phyloP scores from a whole-genome alignment of 78 protist species.

The Polysphondylium violaceum region DNA sequence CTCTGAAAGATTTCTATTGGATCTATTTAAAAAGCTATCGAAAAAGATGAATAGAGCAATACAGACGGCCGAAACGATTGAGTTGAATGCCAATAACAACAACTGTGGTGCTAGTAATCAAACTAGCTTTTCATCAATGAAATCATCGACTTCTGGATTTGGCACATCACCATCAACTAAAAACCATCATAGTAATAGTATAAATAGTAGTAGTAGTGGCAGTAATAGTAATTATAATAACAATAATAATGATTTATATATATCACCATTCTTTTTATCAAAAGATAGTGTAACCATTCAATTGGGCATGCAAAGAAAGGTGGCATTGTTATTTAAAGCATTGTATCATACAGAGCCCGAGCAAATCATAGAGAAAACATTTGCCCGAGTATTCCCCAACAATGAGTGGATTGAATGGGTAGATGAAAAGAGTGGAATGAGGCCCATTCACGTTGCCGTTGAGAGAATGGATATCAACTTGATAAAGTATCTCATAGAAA shows the following conservation, averaged over 20 bases:
- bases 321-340: conserved; percentile 12
- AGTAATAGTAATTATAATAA: background rate
- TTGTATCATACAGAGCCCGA: conserved; percentile 18
- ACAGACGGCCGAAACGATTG: too few species aligned
- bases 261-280: background rate
- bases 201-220: too few species aligned
- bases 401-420: conserved; percentile 67
- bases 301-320: conserved; percentile 16
- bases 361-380: conserved; percentile 8
- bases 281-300: conserved; percentile 16
- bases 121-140: too few species aligned
- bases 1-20: conserved; percentile 45
- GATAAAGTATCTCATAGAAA: conserved; percentile 42
- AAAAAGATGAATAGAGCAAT: too few species aligned
- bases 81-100: too few species aligned
- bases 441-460: conserved; percentile 53
- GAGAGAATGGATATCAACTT: conserved; percentile 29
- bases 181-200: too few species aligned
- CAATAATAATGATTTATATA: background rate
- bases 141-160: too few species aligned
- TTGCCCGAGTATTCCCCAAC: background rate
- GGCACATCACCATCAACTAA: too few species aligned
- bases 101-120: too few species aligned
- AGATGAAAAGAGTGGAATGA: conserved; percentile 54
- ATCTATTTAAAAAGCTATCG: conserved; percentile 28